These are phyloP conservation scores for Agroathelia rolfsii DNA, from an alignment of 1,284 basidiomycete species.

Conservation along the genomic window DNA sequence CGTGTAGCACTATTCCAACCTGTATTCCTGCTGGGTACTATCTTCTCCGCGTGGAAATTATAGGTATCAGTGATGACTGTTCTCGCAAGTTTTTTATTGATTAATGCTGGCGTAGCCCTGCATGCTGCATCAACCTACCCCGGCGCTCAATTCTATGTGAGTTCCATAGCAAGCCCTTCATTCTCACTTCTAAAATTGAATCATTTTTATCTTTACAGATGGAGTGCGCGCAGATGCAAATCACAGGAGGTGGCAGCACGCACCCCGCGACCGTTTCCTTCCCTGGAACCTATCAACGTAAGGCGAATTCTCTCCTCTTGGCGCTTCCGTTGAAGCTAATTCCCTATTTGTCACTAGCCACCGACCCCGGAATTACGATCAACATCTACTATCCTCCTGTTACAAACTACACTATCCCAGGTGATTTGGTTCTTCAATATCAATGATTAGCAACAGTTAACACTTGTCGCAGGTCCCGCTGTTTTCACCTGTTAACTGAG, in stretches of 20 bases:
- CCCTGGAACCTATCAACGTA: constrained; percentile 35
- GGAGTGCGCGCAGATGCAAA: constrained; percentile 42
- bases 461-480: too few relatives aligned
- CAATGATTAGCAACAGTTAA: too few relatives aligned
- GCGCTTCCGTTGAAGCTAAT: constrained; percentile 7
- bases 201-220: constrained; percentile 22
- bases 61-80: too few relatives aligned
- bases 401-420: constrained; percentile 32
- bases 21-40: constrained; percentile 42
- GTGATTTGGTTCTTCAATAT: constrained; percentile 10
- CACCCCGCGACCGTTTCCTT: constrained; percentile 37
- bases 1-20: constrained; percentile 37
- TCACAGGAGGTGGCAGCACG: constrained; percentile 39
- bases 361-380: constrained; percentile 34
- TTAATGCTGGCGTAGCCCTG: constrained; percentile 22
- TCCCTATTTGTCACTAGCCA: constrained; percentile 15
- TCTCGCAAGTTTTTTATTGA: too few relatives aligned
- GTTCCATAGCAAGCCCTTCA: constrained; percentile 13
- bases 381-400: constrained; percentile 35
- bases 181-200: background rate
- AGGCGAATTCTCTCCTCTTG: constrained; percentile 4
- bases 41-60: constrained; percentile 41
- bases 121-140: constrained; percentile 32
- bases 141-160: constrained; percentile 42
- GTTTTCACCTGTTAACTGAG: background rate